Percentiles rank a stretch among this genome's conserved stretches.
Evolutionary conservation across 2,329 filamentous ascomycete species (phyloP).

Genomic region (Cephalotrichum gorgonifer): DNA sequence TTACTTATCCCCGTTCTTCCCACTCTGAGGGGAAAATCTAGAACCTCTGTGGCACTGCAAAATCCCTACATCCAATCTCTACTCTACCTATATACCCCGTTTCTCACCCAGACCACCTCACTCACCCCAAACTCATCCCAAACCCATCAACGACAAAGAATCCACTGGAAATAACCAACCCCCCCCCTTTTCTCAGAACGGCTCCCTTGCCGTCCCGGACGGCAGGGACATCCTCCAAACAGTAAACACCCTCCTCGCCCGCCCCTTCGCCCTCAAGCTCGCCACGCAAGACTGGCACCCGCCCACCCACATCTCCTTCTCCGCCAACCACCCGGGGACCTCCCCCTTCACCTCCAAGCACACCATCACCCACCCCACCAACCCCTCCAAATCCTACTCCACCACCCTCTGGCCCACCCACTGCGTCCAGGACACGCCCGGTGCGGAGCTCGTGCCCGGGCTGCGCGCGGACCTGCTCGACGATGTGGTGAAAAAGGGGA

Average conservation of each 20-base stretch:
- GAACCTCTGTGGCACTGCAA: no score
- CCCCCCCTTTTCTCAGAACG: no score
- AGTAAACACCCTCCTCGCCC: conserved; percentile 64
- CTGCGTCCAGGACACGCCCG: conserved; percentile 67
- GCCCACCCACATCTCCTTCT: conserved; percentile 75
- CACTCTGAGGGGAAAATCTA: no score
- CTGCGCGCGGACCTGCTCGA: conserved; percentile 53
- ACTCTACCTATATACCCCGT: no score
- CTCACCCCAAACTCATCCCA: conserved; percentile 3
- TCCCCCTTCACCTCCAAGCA: conserved; percentile 56
- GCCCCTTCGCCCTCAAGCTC: conserved; percentile 64
- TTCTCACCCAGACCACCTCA: no score
- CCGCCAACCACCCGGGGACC: conserved; percentile 61
- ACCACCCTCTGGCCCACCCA: conserved; percentile 82
- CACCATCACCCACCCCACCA: conserved; percentile 56
- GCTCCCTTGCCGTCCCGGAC: conserved; percentile 69
- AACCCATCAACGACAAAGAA: conserved; percentile 7
- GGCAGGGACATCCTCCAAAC: conserved; percentile 59
- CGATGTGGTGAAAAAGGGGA: conserved; percentile 66
- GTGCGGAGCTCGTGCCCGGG: conserved; percentile 64
- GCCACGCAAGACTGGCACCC: conserved; percentile 95
- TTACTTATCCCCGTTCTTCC: conserved; percentile 3
- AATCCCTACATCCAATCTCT: no score
- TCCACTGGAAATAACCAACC: conserved; percentile 10
- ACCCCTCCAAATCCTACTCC: conserved; percentile 50